Evolutionary conservation across 495 filamentous ascomycete genomes (phyloP).

Genomic region (Collariella sp.): DNA sequence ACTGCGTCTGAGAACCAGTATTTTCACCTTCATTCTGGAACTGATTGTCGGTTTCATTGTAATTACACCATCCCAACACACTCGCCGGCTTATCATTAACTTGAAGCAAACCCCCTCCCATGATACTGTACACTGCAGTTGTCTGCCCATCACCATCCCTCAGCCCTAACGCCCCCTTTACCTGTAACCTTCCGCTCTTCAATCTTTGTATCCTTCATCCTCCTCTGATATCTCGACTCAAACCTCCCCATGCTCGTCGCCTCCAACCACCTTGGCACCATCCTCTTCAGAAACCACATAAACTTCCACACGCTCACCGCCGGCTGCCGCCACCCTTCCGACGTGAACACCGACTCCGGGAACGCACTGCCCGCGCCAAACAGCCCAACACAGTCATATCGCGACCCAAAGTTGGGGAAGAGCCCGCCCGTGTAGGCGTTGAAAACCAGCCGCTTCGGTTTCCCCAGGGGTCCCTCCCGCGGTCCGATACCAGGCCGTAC

Average conservation of each 20-base stretch:
- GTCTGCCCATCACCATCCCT: too few relatives aligned
- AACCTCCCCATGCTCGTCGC: background rate
- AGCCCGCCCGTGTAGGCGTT: constrained; percentile 12
- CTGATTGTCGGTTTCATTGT: too few relatives aligned
- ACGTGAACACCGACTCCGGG: constrained; percentile 12
- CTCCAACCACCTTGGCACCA: constrained; percentile 16
- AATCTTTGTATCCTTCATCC: background rate
- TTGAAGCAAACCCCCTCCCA: too few relatives aligned
- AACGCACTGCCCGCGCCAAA: constrained; percentile 24
- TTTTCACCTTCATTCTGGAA: too few relatives aligned
- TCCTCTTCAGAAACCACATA: constrained; percentile 17
- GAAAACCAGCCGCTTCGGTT: constrained; percentile 1
- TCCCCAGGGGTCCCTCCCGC: background rate
- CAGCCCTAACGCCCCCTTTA: too few relatives aligned
- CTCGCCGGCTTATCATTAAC: too few relatives aligned
- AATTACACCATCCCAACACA: too few relatives aligned
- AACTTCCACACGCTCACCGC: constrained; percentile 21
- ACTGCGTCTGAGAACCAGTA: too few relatives aligned
- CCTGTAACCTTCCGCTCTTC: too few relatives aligned
- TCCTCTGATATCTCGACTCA: background rate
- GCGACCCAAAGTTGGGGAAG: background rate
- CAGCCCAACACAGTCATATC: constrained; percentile 4
- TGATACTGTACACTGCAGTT: too few relatives aligned
- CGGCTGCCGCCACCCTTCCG: constrained; percentile 6
- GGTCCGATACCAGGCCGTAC: background rate